Base-by-base conservation (phyloP, 2,329 filamentous ascomycete genomes). In the Apiospora hydei region DNA sequence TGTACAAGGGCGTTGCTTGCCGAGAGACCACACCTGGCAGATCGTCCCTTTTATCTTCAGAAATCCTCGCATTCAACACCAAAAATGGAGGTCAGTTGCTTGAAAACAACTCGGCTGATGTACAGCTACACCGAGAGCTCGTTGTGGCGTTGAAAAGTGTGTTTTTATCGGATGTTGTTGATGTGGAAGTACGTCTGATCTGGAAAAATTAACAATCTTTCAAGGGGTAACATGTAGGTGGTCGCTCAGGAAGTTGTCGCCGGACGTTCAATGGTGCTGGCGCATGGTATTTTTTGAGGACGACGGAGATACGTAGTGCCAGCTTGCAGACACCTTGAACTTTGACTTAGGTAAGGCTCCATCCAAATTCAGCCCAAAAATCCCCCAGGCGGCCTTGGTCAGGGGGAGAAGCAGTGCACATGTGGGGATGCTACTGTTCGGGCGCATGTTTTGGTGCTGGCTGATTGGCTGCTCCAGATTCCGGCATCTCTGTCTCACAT, bases 241-340 rank as follows among this genome's bases (percentile, higher is more conserved):
- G 51, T 57, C 4, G 51, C 24, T 18, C 18, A n/a, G 57, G 34
- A 38, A 34, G 30, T 64, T 64, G 34, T 41, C 30, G 57, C 21
- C 30, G 53, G 51, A 5, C 13, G 11, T 24, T 57, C 14, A 26
- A 57, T 57, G 26, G 26, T 57, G 51, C 51, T 57, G 51, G 57
- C 57, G 57, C 57, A 64, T 64, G 41, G 34, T 26, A 24, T 11
- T 53, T 53, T 53, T 53, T 10, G 49, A 53, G 3, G 18, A 51
- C 47, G 47, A 53, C 24, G 49, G 30, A 38, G 34, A 64, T 64
- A 64, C 57, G 57, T 41, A 38, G 57, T 64, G 57, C 53, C 53
- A 61, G 53, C 30, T 61, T 61, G 53, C 30, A 34, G 57, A 64
- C 34, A 41, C 57, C 57, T 64, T 41, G 16, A 64, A 41, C 57